phyloP scores from a whole-genome alignment of 345 rosid species.

The Rhodomyrtus tomentosa region DNA sequence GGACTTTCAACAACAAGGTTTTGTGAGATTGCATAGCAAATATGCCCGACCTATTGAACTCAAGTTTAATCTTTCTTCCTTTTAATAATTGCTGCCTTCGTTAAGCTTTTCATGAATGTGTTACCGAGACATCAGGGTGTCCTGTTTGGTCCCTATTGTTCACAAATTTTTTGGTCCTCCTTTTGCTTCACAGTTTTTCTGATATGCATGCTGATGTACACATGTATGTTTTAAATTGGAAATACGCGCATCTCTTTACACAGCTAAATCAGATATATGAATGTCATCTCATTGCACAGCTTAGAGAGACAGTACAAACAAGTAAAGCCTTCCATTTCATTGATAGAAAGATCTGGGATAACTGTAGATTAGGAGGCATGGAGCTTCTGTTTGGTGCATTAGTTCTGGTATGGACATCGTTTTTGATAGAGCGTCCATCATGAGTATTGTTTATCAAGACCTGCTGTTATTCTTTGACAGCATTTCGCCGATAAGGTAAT shows the following conservation, averaged over 20 bases:
- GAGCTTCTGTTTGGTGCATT: background rate
- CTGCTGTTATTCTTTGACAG: background rate
- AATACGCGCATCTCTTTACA: background rate
- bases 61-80: background rate
- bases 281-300: background rate
- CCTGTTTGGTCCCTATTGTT: background rate
- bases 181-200: background rate
- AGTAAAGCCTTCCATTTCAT: background rate
- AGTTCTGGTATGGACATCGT: background rate
- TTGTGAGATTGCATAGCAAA: background rate
- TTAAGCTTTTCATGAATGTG: background rate
- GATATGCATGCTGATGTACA: background rate
- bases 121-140: background rate
- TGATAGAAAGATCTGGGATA: background rate
- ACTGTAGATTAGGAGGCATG: background rate
- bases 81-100: background rate
- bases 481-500: background rate
- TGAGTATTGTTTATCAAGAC: background rate
- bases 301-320: background rate
- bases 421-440: background rate
- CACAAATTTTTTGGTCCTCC: background rate
- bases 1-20: conserved; percentile 53
- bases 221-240: background rate
- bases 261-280: background rate
- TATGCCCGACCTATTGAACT: background rate